Evolutionary conservation across 176 grass and related monocot species (phyloP).

Genomic region (Dendrocalamus sinicus): DNA sequence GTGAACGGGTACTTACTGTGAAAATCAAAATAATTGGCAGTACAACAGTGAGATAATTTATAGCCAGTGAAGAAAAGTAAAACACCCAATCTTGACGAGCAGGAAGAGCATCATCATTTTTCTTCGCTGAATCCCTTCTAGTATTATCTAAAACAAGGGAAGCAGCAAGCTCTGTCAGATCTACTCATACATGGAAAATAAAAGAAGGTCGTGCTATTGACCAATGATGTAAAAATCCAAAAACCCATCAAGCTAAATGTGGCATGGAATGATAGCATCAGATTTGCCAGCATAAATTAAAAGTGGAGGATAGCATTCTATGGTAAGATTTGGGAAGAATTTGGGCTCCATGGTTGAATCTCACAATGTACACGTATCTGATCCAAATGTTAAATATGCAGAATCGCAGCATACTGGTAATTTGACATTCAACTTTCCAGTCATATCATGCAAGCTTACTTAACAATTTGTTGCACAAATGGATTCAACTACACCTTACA

Average conservation of each 20-base stretch:
- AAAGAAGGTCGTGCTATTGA: neutral
- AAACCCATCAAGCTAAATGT: neutral
- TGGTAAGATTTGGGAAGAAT: neutral
- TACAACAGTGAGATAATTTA: slow-evolving; percentile 74
- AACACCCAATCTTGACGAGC: slow-evolving; percentile 50
- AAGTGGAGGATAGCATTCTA: neutral
- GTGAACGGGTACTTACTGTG: slow-evolving; percentile 56
- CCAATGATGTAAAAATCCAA: slow-evolving; percentile 5
- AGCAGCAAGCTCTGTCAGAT: slow-evolving; percentile 27
- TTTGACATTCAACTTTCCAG: neutral
- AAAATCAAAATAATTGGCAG: slow-evolving; percentile 81
- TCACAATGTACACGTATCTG: neutral
- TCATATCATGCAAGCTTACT: neutral
- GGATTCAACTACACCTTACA: neutral
- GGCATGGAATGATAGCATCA: neutral
- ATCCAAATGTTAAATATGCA: slow-evolving; percentile 25
- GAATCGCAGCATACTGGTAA: neutral
- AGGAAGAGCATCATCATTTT: slow-evolving; percentile 55
- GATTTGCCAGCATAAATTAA: neutral
- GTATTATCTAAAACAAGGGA: slow-evolving; percentile 46
- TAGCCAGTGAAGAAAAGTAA: slow-evolving; percentile 54
- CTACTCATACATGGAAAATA: slow-evolving; percentile 30
- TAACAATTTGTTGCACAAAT: neutral
- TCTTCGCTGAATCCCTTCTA: slow-evolving; percentile 48
- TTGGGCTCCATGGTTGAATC: slow-evolving; percentile 4